A percentile compares a stretch with the other conserved stretches of the same genome.
These are phyloP conservation scores for Sarcomyxa edulis DNA, from an alignment of 768 basidiomycete species.

Conservation along the genomic window DNA sequence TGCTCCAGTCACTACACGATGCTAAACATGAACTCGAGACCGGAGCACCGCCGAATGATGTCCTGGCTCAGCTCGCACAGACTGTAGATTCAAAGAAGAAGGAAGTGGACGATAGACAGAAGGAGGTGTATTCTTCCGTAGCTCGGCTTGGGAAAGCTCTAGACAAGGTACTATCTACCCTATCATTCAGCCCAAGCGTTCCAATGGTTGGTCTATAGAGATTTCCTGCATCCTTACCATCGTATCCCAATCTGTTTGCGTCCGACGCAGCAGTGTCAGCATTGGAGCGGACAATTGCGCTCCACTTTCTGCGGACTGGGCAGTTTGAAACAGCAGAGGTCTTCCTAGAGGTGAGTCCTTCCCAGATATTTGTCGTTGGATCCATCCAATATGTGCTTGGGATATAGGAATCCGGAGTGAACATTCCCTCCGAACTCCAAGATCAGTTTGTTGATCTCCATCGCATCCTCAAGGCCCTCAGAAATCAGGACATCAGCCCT, in stretches of 20 bases:
- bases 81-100: slow-evolving; percentile 71
- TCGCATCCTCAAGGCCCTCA: slow-evolving; percentile 62
- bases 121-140: slow-evolving; percentile 78
- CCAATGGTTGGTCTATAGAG: slow-evolving; percentile 32
- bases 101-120: slow-evolving; percentile 83
- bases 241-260: slow-evolving; percentile 62
- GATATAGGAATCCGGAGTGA: slow-evolving; percentile 59
- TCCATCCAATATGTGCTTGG: slow-evolving; percentile 6
- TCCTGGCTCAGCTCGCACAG: slow-evolving; percentile 45
- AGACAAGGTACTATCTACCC: slow-evolving; percentile 93
- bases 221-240: slow-evolving; percentile 55
- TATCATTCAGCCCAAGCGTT: slow-evolving; percentile 8
- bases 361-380: not conserved
- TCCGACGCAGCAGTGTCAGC: slow-evolving; percentile 54
- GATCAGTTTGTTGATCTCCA: slow-evolving; percentile 66
- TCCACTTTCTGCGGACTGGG: slow-evolving; percentile 77
- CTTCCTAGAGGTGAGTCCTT: slow-evolving; percentile 59
- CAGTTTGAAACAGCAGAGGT: slow-evolving; percentile 73
- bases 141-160: slow-evolving; percentile 78
- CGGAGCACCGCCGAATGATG: slow-evolving; percentile 42
- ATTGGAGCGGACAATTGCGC: slow-evolving; percentile 64
- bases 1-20: slow-evolving; percentile 53
- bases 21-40: slow-evolving; percentile 48
- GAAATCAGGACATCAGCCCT: slow-evolving; percentile 59
- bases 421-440: slow-evolving; percentile 45